Evolutionary conservation across 179 eudicot species (phyloP).

Genomic region (Nepenthes alata): DNA sequence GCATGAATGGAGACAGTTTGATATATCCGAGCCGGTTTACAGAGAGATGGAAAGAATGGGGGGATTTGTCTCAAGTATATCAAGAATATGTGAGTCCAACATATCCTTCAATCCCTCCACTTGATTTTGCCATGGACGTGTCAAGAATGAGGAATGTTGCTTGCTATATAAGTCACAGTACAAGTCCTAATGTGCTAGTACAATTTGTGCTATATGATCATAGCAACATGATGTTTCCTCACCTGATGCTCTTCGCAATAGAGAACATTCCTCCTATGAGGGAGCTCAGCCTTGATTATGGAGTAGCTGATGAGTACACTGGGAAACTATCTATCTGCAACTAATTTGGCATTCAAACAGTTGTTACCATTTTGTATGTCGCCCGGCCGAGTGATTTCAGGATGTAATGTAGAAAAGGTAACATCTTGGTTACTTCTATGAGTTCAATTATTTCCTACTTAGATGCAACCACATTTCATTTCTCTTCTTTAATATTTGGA

Average conservation of each 20-base stretch:
- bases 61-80: constrained; percentile 60
- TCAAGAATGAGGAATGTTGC: constrained; percentile 86
- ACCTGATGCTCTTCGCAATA: constrained; percentile 81
- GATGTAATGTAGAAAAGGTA: too few species aligned
- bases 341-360: constrained; percentile 14
- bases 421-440: too few species aligned
- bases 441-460: too few species aligned
- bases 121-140: constrained; percentile 84
- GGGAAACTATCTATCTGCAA: constrained; percentile 72
- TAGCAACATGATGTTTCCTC: constrained; percentile 64
- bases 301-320: constrained; percentile 74
- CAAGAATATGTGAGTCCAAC: constrained; percentile 55
- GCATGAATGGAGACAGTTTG: constrained; percentile 84
- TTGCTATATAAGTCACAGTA: constrained; percentile 85
- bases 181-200: constrained; percentile 77
- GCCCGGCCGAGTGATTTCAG: too few species aligned
- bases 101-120: constrained; percentile 60
- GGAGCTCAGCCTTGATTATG: constrained; percentile 93
- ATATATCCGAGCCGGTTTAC: constrained; percentile 70
- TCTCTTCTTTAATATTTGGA: too few species aligned
- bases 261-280: constrained; percentile 92
- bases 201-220: constrained; percentile 83
- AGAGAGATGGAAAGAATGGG: constrained; percentile 87
- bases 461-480: too few species aligned
- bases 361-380: neutral